phyloP scores from a whole-genome alignment of 148 eudicot genomes.

The Rheum nobile region DNA sequence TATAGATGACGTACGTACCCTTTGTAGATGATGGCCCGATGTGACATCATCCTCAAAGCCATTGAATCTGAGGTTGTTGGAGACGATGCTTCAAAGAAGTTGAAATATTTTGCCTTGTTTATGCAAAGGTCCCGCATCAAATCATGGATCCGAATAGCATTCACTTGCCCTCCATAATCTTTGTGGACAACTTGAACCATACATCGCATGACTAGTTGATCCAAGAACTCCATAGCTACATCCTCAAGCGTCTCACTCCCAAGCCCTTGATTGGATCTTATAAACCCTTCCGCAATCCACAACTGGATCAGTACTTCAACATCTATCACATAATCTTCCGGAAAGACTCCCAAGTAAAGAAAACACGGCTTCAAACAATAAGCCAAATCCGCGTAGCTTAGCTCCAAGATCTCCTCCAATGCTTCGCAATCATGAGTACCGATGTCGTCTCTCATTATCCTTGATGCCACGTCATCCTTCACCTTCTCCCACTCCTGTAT shows the following conservation, averaged over 20 bases:
- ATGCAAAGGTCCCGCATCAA: conserved; percentile 4
- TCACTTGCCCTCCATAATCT: conserved; percentile 3
- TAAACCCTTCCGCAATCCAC: conserved; percentile 8
- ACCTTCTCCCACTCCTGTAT: conserved; percentile 1
- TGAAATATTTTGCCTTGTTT: background rate
- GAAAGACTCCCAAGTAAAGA: conserved; percentile 4
- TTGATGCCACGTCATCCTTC: background rate
- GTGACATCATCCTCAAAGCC: background rate
- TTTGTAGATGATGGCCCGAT: background rate
- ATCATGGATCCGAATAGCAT: conserved; percentile 1
- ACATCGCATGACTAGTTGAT: background rate
- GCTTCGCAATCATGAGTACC: background rate
- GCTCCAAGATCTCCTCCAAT: background rate
- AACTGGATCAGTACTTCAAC: background rate
- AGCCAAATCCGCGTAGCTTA: conserved; percentile 8
- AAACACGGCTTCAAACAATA: conserved; percentile 1
- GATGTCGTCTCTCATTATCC: background rate
- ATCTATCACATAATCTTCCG: conserved; percentile 1
- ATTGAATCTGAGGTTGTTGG: background rate
- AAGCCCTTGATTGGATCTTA: background rate
- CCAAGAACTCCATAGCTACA: background rate
- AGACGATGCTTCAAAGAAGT: background rate
- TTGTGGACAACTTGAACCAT: background rate
- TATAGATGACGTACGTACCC: background rate
- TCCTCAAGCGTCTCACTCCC: background rate